phyloP scores from a whole-genome alignment of 805 yeast species.

The Yamadazyma sp. region DNA sequence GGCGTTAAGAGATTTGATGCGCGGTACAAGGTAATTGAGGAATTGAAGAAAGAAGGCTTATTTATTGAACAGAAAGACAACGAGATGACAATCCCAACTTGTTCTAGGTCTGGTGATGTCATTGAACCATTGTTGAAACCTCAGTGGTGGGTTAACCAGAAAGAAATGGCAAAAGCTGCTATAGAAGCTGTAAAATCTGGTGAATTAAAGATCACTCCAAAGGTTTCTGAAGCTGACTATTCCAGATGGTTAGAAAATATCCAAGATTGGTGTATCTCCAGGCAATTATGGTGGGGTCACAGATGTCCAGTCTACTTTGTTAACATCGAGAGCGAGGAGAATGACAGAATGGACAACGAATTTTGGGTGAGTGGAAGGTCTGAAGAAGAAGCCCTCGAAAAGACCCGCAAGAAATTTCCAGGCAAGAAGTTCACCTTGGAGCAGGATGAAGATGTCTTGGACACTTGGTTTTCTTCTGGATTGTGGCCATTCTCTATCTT shows the following conservation, averaged over 20 bases:
- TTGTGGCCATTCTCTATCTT: slow-evolving; percentile 96
- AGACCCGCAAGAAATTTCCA: slow-evolving; percentile 76
- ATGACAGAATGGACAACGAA: slow-evolving; percentile 59
- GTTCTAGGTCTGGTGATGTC: slow-evolving; percentile 95
- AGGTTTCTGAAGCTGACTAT: slow-evolving; percentile 88
- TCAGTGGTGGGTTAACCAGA: slow-evolving; percentile 98
- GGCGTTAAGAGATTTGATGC: slow-evolving; percentile 96
- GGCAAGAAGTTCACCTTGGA: slow-evolving; percentile 68
- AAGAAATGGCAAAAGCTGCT: slow-evolving; percentile 84
- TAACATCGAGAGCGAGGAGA: slow-evolving; percentile 70
- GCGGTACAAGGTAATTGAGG: slow-evolving; percentile 77
- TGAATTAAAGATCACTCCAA: slow-evolving; percentile 77
- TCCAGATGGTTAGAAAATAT: slow-evolving; percentile 94
- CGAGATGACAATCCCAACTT: slow-evolving; percentile 91
- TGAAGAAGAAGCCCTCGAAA: slow-evolving; percentile 77
- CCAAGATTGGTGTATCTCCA: slow-evolving; percentile 99
- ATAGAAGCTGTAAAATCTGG: slow-evolving; percentile 83
- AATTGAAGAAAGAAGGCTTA: slow-evolving; percentile 62
- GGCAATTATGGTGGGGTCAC: slow-evolving; percentile 94
- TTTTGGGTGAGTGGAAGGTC: slow-evolving; percentile 92
- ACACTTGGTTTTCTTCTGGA: slow-evolving; percentile 98
- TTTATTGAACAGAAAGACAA: slow-evolving; percentile 85
- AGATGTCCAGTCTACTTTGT: slow-evolving; percentile 95
- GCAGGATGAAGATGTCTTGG: slow-evolving; percentile 97
- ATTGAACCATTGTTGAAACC: slow-evolving; percentile 97